Base-by-base conservation (phyloP, 768 basidiomycete species). In the Tephrocybe sp. region DNA sequence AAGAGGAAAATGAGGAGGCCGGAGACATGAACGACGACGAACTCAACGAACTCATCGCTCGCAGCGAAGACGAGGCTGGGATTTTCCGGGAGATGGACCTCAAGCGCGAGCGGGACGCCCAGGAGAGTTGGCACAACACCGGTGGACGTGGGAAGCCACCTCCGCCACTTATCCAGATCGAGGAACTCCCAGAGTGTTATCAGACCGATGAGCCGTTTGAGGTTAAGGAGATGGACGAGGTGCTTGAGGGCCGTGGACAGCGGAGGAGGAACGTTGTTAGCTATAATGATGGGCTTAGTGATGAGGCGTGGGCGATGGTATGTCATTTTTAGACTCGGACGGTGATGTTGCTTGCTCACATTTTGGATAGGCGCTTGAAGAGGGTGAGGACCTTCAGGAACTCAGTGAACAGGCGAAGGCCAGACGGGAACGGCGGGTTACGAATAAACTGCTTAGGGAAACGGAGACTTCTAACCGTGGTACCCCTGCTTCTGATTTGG, bases 1-100 rank as follows among this genome's bases (percentile, higher is more conserved):
- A 91, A 60, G 89, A 92, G 61, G 91, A 90, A 61, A 90, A 86
- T 53, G 91, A 92, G 62, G 90, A 92, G 65, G 86, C 87, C 2
- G 90, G 89, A 16, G 90, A 92, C 66, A 92, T 93, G 86, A 92
- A 89, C 53, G 91, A 92, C 58, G 91, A 94, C 16, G 96, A 98
- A 65, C 77, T 99, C 54, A 99, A 99, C 68, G 87, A 91, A 62
- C 76, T 98, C 52, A 84, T 99, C 50, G 82, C 94, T 13, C 87
- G 97, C 47, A 80, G 74, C 9, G 96, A 98, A 4, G 73, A 87
- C 1, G 97, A 98, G 67, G 70, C 72, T 3, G 74, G 62, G 8
- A 68, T 90, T 51, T 99, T 95, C 80, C 78, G 85, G 0, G 74
- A 84, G 49, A 85, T 98, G 76, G 97, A 98, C 63, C 55, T 78